phyloP scores from a whole-genome alignment of 1,284 basidiomycete genomes.

The Stereum hirsutum region DNA sequence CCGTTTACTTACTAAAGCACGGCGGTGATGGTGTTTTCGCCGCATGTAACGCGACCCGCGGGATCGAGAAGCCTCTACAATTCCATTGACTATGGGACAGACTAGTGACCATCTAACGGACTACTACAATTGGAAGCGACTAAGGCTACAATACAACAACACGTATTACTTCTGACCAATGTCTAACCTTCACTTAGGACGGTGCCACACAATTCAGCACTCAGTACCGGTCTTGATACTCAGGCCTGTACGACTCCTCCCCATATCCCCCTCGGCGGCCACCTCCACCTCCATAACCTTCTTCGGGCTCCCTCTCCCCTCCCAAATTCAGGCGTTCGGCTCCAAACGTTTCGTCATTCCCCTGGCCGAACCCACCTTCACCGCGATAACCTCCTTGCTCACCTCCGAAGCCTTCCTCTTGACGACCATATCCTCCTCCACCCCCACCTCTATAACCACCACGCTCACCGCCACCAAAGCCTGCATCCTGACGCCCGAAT shows the following conservation, averaged over 20 bases:
- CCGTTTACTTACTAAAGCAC: no score
- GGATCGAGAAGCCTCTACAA: no score
- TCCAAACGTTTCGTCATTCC: conserved; percentile 34
- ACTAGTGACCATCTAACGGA: no score
- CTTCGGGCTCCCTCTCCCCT: conserved; percentile 2
- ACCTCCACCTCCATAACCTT: conserved; percentile 1
- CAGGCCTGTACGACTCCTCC: conserved; percentile 2
- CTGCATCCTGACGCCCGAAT: background rate
- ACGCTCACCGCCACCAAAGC: conserved; percentile 1
- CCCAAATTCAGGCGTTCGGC: conserved; percentile 30
- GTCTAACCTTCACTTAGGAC: no score
- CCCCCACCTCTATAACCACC: conserved; percentile 2
- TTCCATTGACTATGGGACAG: no score
- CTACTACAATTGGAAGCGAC: no score
- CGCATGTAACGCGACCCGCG: no score
- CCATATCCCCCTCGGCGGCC: conserved; percentile 5
- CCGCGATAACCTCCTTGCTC: conserved; percentile 3
- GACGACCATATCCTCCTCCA: background rate
- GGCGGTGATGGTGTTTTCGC: no score
- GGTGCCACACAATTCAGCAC: no score
- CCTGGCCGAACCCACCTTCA: conserved; percentile 7
- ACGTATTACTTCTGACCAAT: no score
- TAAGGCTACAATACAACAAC: no score
- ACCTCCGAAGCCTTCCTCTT: background rate
- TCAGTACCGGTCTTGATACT: background rate